These are phyloP conservation scores for Solanum infundibuliforme DNA, from an alignment of 257 asterid genomes.

Conservation along the genomic window DNA sequence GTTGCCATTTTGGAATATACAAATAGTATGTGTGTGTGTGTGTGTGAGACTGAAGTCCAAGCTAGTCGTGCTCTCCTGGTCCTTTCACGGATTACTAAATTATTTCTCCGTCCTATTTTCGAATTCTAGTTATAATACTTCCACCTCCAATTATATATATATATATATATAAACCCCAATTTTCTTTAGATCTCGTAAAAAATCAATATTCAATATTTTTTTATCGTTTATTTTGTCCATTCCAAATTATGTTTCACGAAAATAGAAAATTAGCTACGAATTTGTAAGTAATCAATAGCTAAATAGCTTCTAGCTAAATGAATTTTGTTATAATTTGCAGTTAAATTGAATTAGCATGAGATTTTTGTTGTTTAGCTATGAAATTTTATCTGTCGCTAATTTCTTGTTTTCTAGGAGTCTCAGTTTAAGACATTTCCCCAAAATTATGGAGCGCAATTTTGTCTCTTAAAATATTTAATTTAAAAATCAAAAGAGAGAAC, in stretches of 20 bases:
- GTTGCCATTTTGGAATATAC: not conserved
- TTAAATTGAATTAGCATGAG: too few relatives aligned
- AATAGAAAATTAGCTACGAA: too few relatives aligned
- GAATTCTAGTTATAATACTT: not conserved
- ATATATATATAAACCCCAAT: not conserved
- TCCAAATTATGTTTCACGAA: too few relatives aligned
- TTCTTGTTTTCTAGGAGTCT: too few relatives aligned
- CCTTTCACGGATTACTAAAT: not conserved
- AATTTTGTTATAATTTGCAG: too few relatives aligned
- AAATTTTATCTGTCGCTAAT: not conserved
- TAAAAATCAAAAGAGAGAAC: too few relatives aligned
- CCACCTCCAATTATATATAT: not conserved
- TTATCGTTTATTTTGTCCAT: not conserved
- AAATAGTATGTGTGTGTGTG: not conserved
- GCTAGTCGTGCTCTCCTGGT: not conserved
- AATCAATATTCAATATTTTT: not conserved
- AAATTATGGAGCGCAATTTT: too few relatives aligned
- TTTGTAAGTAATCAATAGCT: too few relatives aligned
- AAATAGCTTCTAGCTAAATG: too few relatives aligned
- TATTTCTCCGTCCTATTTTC: not conserved
- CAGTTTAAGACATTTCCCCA: too few relatives aligned
- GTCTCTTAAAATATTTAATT: too few relatives aligned
- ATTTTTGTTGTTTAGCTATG: too few relatives aligned
- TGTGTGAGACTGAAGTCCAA: not conserved
- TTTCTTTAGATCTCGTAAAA: not conserved